Percentiles rank a stretch among this genome's conserved stretches.
Conservation (phyloP, 2,329 filamentous ascomycete species). For the Ophiostoma piceae region DNA sequence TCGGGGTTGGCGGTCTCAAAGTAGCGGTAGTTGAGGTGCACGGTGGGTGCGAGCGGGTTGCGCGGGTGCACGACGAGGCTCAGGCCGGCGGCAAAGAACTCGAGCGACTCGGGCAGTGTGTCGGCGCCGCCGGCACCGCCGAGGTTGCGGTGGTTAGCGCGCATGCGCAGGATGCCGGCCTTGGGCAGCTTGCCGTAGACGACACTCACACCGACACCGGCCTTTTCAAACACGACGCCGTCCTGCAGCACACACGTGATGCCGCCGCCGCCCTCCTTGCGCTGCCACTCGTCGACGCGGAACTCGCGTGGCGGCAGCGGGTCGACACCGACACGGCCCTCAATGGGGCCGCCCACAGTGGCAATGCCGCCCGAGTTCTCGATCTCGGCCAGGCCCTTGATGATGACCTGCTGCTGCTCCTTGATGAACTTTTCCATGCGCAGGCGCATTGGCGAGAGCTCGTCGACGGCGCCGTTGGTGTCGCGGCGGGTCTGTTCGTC, state of each 20-base stretch:
- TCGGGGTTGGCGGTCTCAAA: slow-evolving; percentile 90
- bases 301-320: slow-evolving; percentile 49
- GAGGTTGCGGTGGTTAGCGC: slow-evolving; percentile 88
- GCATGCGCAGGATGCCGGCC: slow-evolving; percentile 86
- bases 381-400: slow-evolving; percentile 72
- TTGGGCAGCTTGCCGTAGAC: slow-evolving; percentile 89
- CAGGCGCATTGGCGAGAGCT: slow-evolving; percentile 87
- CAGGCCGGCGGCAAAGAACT: slow-evolving; percentile 92
- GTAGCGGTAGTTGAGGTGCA: slow-evolving; percentile 97
- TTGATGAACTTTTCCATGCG: slow-evolving; percentile 97
- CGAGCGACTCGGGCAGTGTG: slow-evolving; percentile 62
- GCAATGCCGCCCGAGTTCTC: slow-evolving; percentile 27
- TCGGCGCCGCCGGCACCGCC: slow-evolving; percentile 49
- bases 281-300: slow-evolving; percentile 76
- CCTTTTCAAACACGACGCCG: slow-evolving; percentile 96
- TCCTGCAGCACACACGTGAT: slow-evolving; percentile 94
- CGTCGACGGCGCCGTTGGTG: slow-evolving; percentile 56
- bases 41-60: slow-evolving; percentile 95
- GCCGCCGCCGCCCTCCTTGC: slow-evolving; percentile 84
- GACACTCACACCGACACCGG: slow-evolving; percentile 88
- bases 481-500: slow-evolving; percentile 78
- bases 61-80: slow-evolving; percentile 88
- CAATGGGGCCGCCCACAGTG: slow-evolving; percentile 19
- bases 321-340: slow-evolving; percentile 40
- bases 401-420: slow-evolving; percentile 82